Evolutionary conservation across 129 eudicot genomes (phyloP), one percentile per base, ranked within the genome.

Genomic region (Erigeron canadensis): DNA sequence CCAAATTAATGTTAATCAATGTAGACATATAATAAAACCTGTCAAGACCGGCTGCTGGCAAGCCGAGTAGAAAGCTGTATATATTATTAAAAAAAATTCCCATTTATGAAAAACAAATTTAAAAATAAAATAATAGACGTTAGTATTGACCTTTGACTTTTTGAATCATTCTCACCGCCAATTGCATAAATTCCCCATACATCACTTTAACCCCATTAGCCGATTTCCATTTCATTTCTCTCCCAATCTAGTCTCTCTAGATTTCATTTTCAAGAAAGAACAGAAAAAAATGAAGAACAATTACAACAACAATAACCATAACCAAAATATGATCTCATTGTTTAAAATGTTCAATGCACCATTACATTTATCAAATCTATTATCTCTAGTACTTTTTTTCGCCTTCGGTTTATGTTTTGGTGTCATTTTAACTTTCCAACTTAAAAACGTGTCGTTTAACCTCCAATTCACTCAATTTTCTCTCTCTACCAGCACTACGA

Each of bases 321-420:
- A 38, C 51, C 73, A 65, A 10, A 67, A 53, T 55, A 50, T 51
- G 13, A 23, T 28, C 56, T 53, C 83, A 8, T 53, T 75, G 1
- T n/a, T 67, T 19, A 86, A 83, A 69, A 54, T 70, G 69, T 80
- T 82, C 44, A 76, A 74, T 50, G 51, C 84, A 5, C 79, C 81
- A 58, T 42, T 71, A 17, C 83, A 86, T 5, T 55, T 84, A 4
- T 18, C 81, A 7, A 87, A 82, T 50, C 84, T 87, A 45, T 65
- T 90, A 10, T 73, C 84, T 0, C 62, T 65, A 5, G 18, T 83
- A 21, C 80, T 90, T 28, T 78, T 87, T 81, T 87, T 90, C 79
- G 77, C 69, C 13, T 57, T 83, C 48, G 96, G 91, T 48, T 66
- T 87, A 64, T 81, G 91, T 8, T 68, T 83, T 18, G 96, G 96